Evolutionary conservation across 164 flowering plant genomes (phyloP).

Genomic region (Santalum album): DNA sequence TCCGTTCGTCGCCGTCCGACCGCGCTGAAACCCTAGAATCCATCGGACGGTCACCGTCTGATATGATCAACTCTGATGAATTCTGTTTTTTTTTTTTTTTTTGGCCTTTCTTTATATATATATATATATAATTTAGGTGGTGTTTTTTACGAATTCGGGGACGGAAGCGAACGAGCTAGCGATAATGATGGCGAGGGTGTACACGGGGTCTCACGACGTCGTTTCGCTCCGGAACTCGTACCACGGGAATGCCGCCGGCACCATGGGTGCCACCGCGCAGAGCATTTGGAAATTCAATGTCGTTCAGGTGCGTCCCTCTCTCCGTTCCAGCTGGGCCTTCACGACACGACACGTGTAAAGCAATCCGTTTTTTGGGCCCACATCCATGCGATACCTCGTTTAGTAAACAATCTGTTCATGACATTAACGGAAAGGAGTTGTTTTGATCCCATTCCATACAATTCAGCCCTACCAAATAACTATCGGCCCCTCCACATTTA

Average conservation of each 20-base stretch:
- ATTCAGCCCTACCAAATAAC: no score
- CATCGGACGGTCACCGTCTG: neutral
- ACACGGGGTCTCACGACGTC: constrained; percentile 75
- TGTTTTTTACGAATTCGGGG: constrained; percentile 90
- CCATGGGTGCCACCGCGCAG: constrained; percentile 93
- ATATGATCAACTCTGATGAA: neutral
- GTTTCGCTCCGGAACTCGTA: constrained; percentile 79
- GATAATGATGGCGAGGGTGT: constrained; percentile 76
- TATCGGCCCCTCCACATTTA: no score
- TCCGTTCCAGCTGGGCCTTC: no score
- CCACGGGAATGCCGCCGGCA: constrained; percentile 89
- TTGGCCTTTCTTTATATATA: neutral
- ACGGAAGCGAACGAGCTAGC: constrained; percentile 98
- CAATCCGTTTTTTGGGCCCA: no score
- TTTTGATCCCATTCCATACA: no score
- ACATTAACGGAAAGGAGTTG: no score
- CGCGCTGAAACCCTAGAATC: neutral
- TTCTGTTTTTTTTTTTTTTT: neutral
- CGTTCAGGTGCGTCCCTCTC: constrained; percentile 46
- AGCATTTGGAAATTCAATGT: constrained; percentile 73
- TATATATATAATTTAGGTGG: constrained; percentile 43
- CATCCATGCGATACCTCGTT: no score
- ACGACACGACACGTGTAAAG: no score
- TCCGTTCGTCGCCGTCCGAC: constrained; percentile 6
- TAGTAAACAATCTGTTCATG: no score